phyloP scores from a whole-genome alignment of 345 rosid species.

The Combretum micranthum region DNA sequence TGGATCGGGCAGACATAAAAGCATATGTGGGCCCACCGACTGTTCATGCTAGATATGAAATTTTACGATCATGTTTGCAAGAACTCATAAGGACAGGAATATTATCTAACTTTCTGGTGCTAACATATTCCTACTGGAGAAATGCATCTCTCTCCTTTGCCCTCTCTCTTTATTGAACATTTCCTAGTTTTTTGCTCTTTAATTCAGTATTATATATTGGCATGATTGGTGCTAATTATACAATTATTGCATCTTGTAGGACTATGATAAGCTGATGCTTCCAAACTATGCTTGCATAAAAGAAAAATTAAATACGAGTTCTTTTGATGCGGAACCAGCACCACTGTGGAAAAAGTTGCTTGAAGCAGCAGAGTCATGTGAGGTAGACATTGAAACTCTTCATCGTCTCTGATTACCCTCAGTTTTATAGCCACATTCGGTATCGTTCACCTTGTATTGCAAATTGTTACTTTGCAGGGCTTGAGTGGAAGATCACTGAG shows the following conservation, averaged over 20 bases:
- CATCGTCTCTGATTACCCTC: not conserved
- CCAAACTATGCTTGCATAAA: slow-evolving; percentile 57
- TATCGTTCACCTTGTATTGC: slow-evolving; percentile 3
- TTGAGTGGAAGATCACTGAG: slow-evolving; percentile 86
- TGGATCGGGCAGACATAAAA: slow-evolving; percentile 95
- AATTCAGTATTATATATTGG: no score
- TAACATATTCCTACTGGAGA: not conserved
- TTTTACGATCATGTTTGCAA: slow-evolving; percentile 75
- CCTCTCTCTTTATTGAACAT: not conserved
- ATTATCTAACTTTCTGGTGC: slow-evolving; percentile 59
- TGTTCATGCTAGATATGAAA: slow-evolving; percentile 88
- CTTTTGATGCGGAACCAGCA: slow-evolving; percentile 33
- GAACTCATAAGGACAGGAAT: slow-evolving; percentile 72
- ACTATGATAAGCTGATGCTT: slow-evolving; percentile 30
- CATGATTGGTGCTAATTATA: not conserved
- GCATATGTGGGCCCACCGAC: slow-evolving; percentile 98
- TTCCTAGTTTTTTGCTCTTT: not conserved
- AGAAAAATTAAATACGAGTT: slow-evolving; percentile 35
- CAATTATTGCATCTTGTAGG: slow-evolving; percentile 32
- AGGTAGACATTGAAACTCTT: slow-evolving; percentile 39
- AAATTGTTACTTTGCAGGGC: slow-evolving; percentile 39
- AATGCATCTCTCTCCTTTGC: not conserved
- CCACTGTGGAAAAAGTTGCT: slow-evolving; percentile 44
- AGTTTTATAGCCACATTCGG: no score
- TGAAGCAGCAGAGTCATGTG: slow-evolving; percentile 80